Conservation (phyloP, 305 asterid species). For the Vinca major region DNA sequence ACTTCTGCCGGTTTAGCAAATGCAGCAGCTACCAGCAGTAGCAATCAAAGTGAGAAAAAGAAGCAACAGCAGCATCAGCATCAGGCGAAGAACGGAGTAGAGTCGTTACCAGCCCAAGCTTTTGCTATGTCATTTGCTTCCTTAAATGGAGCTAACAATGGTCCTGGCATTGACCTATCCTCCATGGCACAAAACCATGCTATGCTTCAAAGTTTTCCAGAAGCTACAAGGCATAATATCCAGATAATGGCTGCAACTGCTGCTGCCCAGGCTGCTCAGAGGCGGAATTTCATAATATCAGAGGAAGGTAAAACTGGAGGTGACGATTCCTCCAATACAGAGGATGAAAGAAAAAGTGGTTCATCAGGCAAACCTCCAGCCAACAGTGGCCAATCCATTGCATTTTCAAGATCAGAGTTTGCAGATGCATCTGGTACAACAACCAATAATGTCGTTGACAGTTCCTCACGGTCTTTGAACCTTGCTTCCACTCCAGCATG, state of each 20-base stretch:
- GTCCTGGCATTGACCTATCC: constrained; percentile 44
- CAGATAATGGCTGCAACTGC: constrained; percentile 35
- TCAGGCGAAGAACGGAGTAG: constrained; percentile 43
- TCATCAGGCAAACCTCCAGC: constrained; percentile 28
- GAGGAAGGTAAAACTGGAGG: constrained; percentile 54
- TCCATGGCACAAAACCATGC: constrained; percentile 68
- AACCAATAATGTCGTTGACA: constrained; percentile 30
- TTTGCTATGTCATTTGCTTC: constrained; percentile 80
- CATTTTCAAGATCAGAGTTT: constrained; percentile 54
- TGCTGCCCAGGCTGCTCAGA: constrained; percentile 36
- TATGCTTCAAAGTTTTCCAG: constrained; percentile 52
- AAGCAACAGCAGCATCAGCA: constrained; percentile 29
- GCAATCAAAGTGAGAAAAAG: constrained; percentile 30
- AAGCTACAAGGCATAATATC: constrained; percentile 48
- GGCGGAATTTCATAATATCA: constrained; percentile 42
- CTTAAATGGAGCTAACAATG: constrained; percentile 36
- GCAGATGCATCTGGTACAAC: constrained; percentile 35
- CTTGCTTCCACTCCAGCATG: constrained; percentile 29
- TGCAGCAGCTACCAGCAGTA: constrained; percentile 16
- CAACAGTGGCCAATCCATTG: constrained; percentile 54
- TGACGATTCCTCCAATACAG: constrained; percentile 39
- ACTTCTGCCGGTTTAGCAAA: constrained; percentile 38
- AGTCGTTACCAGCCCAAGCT: constrained; percentile 47
- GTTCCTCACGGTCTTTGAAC: constrained; percentile 24
- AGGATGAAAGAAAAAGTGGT: constrained; percentile 53